Base-by-base conservation (phyloP, 2,329 filamentous ascomycete genomes). In the Ceratocystis smalleyi region DNA sequence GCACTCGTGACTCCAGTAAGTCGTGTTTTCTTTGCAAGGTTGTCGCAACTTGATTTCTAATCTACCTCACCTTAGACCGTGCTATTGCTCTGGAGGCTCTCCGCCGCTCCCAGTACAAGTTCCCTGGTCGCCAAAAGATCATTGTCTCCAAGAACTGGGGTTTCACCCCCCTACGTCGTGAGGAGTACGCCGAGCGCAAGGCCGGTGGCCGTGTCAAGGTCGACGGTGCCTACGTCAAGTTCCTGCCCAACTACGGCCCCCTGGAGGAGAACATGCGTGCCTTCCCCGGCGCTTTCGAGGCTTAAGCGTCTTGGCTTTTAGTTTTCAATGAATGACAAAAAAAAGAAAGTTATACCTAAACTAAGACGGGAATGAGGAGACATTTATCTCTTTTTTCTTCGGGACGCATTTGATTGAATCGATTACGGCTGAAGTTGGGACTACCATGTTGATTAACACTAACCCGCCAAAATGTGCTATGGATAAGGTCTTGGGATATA, bases 111-210 rank as follows among this genome's bases (percentile, higher is more conserved):
- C 94, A 96, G 87, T 96, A 97, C 90, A 99, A 97, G 88, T 99
- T 99, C 89, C 94, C 94, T 72, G 94, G 94, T 79, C 92, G 94
- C 81, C 94, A 99, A 86, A 99, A 99, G 91, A 97, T 99, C 83
- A 96, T 99, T 75, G 87, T 97, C 81, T 95, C 89, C 84, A 99
- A 97, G 91, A 99, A 99, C 87, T 99, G 94, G 94, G 94, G 94
- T 73, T 99, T 99, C 89, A 99, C 94, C 69, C 91, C 91, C 76
- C 89, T 99, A 74, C 88, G 90, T 75, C 91, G 94, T 73, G 94
- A 97, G 73, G 94, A 99, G 79, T 99, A 97, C 83, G 82, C 95
- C 76, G 85, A 91, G 79, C 89, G 92, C 83, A 95, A 95, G 85
- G 83, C 90, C 76, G 88, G 87, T 74, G 94, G 94, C 76, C 87